Base-by-base conservation (phyloP, 1,139 yeast genomes). In the Yamadazyma kanchanaburiensis region DNA sequence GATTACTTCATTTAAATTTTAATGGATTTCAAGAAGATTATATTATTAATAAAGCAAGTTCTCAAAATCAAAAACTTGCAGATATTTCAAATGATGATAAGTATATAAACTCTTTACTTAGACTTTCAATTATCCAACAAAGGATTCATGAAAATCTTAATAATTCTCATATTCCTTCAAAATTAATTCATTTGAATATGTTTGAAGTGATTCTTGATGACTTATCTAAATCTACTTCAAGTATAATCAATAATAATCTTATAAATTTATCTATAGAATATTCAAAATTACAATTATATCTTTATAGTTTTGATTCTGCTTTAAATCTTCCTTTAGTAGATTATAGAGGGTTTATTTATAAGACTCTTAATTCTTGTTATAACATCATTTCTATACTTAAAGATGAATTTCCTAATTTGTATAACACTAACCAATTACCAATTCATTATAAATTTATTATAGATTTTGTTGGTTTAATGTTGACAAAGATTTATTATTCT, bases 11-110 rank as follows among this genome's bases (percentile, higher is more conserved):
- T 35, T 54, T 62, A 31, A 59, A 59, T 40, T 56, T 56, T 31
- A 61, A 63, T 40, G 72, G 72, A 3, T 55, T 58, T 30, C 60
- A 62, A 29, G 66, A 64, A 31, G 74, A 68, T 40, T 66, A 59
- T 38, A 62, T 66, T 21, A 53, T 66, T 27, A 61, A 63, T 42
- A 59, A 58, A 34, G 52, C 68, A 0, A 49, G 62, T 16, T 58
- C 51, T 38, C 44, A 51, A 12, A 28, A 34, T 20, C 37, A 37
- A 21, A 27, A 31, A 8, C 18, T 29, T 14, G 12, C 25, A n/a
- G 26, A 30, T 12, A 32, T 26, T 22, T 22, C 35, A 6, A 22
- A 17, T n/a, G 41, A 36, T 15, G 74, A 67, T 37, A 53, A 53
- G 31, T 65, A 58, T 39, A 64, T 64, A 31, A 64, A 68, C 38